These are phyloP conservation scores for Pseudodiploospora longispora DNA, from an alignment of 2,329 filamentous ascomycete species.

Conservation along the genomic window DNA sequence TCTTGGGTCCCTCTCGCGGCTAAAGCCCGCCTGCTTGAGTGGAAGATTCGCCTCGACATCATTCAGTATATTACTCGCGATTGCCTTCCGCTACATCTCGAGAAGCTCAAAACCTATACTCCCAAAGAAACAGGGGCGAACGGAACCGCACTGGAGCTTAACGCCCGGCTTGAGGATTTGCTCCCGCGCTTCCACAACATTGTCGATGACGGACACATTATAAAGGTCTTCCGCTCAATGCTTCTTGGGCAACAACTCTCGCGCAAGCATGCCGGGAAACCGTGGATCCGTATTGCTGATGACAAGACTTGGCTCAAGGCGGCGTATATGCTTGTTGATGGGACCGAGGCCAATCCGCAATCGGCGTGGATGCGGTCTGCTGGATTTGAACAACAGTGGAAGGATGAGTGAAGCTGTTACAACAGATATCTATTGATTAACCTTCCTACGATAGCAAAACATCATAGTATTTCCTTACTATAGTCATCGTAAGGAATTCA, in stretches of 20 bases:
- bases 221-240: constrained; percentile 67
- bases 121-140: constrained; percentile 31
- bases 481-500: too few relatives aligned
- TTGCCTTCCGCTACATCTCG: constrained; percentile 49
- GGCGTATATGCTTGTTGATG: constrained; percentile 54
- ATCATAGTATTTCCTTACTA: too few relatives aligned
- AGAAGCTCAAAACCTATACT: constrained; percentile 53
- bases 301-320: constrained; percentile 53
- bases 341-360: constrained; percentile 42
- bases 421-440: too few relatives aligned
- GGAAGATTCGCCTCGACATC: constrained; percentile 71
- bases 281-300: constrained; percentile 45
- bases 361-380: constrained; percentile 50
- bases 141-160: constrained; percentile 20
- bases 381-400: constrained; percentile 61
- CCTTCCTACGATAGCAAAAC: too few relatives aligned
- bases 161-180: constrained; percentile 38
- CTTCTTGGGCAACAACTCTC: constrained; percentile 52
- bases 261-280: constrained; percentile 33
- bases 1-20: constrained; percentile 50
- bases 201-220: constrained; percentile 72
- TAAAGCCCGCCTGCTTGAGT: constrained; percentile 68
- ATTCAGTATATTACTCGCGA: constrained; percentile 64
- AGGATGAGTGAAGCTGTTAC: background rate
- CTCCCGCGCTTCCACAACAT: constrained; percentile 38